Evolutionary conservation across 257 asterid genomes (phyloP).

Genomic region (Solanum chmielewskii): DNA sequence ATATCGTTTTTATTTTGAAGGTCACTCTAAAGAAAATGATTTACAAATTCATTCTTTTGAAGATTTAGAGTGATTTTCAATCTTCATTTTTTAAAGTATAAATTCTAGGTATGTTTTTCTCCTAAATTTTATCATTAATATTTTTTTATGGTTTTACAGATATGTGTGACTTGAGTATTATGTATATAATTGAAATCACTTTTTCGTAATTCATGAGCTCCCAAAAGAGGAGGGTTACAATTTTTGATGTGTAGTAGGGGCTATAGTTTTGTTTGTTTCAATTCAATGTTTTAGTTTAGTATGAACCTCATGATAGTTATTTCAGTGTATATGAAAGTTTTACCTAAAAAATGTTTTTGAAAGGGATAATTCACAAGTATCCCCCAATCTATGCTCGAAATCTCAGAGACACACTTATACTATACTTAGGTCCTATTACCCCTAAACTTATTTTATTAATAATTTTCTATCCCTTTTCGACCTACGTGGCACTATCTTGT

Average conservation of each 20-base stretch:
- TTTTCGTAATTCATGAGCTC: background rate
- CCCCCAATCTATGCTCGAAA: no score
- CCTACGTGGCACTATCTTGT: no score
- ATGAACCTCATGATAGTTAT: background rate
- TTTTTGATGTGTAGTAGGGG: background rate
- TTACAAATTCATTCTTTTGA: no score
- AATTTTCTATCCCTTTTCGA: no score
- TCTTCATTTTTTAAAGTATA: background rate
- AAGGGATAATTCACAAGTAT: no score
- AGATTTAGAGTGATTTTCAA: no score
- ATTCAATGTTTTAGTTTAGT: no score
- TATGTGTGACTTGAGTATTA: background rate
- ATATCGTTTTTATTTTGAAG: no score
- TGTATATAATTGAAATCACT: background rate
- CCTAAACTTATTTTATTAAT: no score
- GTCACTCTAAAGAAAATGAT: no score
- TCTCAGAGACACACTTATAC: no score
- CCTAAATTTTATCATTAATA: background rate
- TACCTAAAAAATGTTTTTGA: background rate
- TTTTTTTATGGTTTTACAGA: background rate
- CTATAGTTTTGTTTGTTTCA: background rate
- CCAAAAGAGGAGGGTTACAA: background rate
- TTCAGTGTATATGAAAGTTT: background rate
- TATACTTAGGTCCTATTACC: no score
- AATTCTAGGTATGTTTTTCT: background rate